A percentile compares a stretch with the other conserved stretches of the same genome.
Conservation (phyloP, 176 grass and related monocot species). For the Canna indica region DNA sequence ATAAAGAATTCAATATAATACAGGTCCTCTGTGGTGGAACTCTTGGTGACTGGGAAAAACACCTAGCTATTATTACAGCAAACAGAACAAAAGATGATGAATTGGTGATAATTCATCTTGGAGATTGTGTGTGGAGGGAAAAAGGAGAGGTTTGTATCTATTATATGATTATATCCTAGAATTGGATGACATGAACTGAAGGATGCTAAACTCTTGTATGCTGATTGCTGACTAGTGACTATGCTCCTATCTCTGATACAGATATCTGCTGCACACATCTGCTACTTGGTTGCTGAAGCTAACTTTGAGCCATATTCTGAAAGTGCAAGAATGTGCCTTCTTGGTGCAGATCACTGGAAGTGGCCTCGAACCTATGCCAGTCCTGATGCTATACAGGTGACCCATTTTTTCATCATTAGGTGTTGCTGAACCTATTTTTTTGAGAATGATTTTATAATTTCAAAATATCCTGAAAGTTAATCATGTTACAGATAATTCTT, state of each 20-base stretch:
- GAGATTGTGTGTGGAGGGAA: slow-evolving; percentile 99
- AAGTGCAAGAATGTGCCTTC: slow-evolving; percentile 77
- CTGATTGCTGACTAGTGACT: neutral
- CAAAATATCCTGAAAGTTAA: too few relatives aligned
- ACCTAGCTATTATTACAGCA: slow-evolving; percentile 94
- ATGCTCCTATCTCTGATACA: slow-evolving; percentile 19
- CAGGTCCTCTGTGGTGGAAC: slow-evolving; percentile 40
- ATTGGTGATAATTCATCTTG: slow-evolving; percentile 90
- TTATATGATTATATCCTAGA: neutral
- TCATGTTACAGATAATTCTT: too few relatives aligned
- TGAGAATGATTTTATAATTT: too few relatives aligned
- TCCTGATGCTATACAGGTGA: slow-evolving; percentile 90
- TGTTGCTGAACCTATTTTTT: neutral
- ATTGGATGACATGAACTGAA: too few relatives aligned
- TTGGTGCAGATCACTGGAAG: slow-evolving; percentile 92
- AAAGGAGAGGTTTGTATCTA: slow-evolving; percentile 56
- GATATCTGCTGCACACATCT: slow-evolving; percentile 89
- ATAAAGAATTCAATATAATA: neutral
- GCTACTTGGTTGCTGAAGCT: slow-evolving; percentile 91
- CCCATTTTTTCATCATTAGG: neutral
- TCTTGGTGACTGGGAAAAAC: slow-evolving; percentile 93
- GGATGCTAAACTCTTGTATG: neutral
- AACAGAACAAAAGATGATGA: slow-evolving; percentile 92
- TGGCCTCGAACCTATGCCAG: slow-evolving; percentile 80
- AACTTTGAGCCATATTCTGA: slow-evolving; percentile 82